phyloP scores from a whole-genome alignment of 257 asterid genomes.

The Lycium barbarum region DNA sequence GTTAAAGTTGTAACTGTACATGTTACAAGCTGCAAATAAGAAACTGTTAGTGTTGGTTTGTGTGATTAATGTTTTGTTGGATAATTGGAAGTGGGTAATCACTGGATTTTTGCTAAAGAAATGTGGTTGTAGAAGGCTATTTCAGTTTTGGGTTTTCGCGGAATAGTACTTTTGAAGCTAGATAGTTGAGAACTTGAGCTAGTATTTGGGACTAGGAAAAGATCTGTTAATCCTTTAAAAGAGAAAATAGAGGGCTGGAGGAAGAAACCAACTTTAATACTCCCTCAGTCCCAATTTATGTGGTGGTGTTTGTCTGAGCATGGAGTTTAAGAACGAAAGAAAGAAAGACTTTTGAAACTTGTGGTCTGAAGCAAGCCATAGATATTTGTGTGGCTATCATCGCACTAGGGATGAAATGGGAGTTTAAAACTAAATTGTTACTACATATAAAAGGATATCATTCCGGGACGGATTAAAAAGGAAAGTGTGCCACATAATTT shows the following conservation, averaged over 20 bases:
- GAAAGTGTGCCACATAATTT: too few relatives aligned
- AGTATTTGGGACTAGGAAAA: not conserved
- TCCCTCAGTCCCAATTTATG: too few relatives aligned
- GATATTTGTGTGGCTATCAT: too few relatives aligned
- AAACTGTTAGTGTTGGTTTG: not conserved
- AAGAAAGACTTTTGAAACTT: too few relatives aligned
- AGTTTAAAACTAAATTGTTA: too few relatives aligned
- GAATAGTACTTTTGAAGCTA: not conserved
- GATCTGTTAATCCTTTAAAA: not conserved
- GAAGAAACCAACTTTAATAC: not conserved
- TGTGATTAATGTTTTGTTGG: not conserved
- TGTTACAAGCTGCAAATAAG: not conserved
- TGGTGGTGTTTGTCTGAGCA: too few relatives aligned
- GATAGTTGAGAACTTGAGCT: slow-evolving; percentile 3
- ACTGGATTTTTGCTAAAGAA: not conserved
- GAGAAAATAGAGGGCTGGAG: not conserved
- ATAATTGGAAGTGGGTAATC: not conserved
- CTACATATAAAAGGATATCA: too few relatives aligned
- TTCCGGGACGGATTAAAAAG: too few relatives aligned
- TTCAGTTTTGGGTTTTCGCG: slow-evolving; percentile 7
- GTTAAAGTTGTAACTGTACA: too few relatives aligned
- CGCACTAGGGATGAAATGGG: too few relatives aligned
- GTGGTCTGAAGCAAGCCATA: too few relatives aligned
- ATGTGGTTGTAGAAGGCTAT: slow-evolving; percentile 2
- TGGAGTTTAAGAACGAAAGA: too few relatives aligned